Conservation (phyloP, 768 basidiomycete genomes). For the Daedaleopsis sinensis region DNA sequence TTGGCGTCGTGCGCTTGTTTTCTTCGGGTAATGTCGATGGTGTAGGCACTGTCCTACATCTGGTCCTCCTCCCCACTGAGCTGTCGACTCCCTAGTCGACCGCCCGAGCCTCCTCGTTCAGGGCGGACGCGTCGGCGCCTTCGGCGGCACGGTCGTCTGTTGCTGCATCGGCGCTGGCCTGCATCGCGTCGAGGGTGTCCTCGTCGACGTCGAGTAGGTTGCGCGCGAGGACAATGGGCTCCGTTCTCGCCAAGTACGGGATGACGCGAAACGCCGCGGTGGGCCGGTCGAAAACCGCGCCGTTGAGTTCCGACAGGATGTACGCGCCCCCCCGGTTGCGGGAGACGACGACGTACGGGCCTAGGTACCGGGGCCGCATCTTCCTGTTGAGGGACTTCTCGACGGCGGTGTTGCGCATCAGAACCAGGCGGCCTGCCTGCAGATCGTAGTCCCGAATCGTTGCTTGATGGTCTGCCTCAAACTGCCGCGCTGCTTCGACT, state of each 20-base stretch:
- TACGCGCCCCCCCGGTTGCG: conserved; percentile 22
- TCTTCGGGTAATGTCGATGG: background rate
- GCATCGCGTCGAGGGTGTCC: background rate
- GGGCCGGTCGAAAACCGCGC: conserved; percentile 12
- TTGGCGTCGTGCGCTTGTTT: background rate
- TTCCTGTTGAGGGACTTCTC: conserved; percentile 26
- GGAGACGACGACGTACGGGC: conserved; percentile 25
- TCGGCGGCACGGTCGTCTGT: background rate
- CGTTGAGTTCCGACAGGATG: conserved; percentile 22
- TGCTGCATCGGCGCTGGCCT: background rate
- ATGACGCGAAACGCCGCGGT: conserved; percentile 26
- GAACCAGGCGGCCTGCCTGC: conserved; percentile 24
- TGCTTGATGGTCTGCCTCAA: background rate
- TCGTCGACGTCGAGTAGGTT: background rate
- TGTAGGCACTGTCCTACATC: background rate
- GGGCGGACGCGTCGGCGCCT: background rate
- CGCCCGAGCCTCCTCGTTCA: background rate
- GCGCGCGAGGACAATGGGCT: background rate
- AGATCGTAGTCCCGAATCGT: conserved; percentile 30
- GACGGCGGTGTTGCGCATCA: conserved; percentile 29
- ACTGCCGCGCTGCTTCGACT: conserved; percentile 10
- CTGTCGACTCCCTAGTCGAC: background rate
- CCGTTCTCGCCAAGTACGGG: conserved; percentile 17
- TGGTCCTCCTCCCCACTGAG: background rate
- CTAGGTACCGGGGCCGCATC: conserved; percentile 24